phyloP scores from a whole-genome alignment of 2,329 filamentous ascomycete genomes.

The Clonostachys byssicola region DNA sequence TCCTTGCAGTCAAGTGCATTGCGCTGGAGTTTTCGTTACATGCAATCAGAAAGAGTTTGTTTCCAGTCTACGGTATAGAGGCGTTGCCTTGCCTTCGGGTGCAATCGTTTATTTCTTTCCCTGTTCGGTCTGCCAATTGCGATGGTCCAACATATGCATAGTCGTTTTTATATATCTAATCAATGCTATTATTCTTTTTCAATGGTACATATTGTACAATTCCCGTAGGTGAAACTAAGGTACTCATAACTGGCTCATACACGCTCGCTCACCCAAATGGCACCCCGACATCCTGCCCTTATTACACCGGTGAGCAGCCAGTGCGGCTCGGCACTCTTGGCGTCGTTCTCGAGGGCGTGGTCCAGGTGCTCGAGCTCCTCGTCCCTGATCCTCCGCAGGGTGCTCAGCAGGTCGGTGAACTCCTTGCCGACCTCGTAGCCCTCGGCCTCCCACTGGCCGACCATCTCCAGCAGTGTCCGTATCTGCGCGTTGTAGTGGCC shows the following conservation, averaged over 20 bases:
- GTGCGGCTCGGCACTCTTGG: constrained; percentile 84
- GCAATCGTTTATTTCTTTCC: not conserved
- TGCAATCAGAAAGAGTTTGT: not conserved
- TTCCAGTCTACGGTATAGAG: not conserved
- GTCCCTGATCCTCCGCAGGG: constrained; percentile 80
- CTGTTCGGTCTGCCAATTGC: not conserved
- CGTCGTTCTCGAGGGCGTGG: constrained; percentile 89
- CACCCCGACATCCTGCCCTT: constrained; percentile 81
- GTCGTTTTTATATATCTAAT: not conserved
- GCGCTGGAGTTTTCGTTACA: too few relatives aligned
- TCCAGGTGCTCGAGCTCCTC: constrained; percentile 97
- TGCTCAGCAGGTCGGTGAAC: constrained; percentile 65
- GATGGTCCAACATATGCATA: not conserved
- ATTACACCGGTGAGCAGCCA: constrained; percentile 86
- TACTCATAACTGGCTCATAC: too few relatives aligned
- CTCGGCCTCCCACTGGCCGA: constrained; percentile 66
- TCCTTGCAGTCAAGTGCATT: not conserved
- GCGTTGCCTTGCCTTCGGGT: too few relatives aligned
- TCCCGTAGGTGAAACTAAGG: too few relatives aligned
- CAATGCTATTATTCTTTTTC: not conserved
- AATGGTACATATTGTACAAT: too few relatives aligned
- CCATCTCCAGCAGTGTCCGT: constrained; percentile 74
- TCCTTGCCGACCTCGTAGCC: constrained; percentile 82
- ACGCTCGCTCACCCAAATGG: constrained; percentile 83
- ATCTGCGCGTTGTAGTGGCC: constrained; percentile 95